A percentile compares a stretch with the other conserved stretches of the same genome.
Evolutionary conservation across 2,329 filamentous ascomycete species (phyloP).

Genomic region (Ploettnerulaceae sp.): DNA sequence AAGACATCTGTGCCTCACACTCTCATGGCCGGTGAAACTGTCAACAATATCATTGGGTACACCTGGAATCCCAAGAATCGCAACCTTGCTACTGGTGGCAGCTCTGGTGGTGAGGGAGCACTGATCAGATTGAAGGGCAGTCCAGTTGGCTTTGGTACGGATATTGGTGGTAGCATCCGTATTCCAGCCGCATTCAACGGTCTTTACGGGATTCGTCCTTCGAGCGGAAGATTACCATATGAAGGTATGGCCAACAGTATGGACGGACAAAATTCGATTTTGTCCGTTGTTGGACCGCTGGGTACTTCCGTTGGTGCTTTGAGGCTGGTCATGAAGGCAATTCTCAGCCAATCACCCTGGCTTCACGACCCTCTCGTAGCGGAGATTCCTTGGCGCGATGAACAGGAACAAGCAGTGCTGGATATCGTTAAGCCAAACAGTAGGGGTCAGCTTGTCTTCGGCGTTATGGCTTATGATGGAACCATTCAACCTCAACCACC

Average conservation of each 20-base stretch:
- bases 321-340: constrained; percentile 48
- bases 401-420: constrained; percentile 34
- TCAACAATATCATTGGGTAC: constrained; percentile 41
- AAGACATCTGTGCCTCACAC: constrained; percentile 40
- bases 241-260: constrained; percentile 56
- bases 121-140: constrained; percentile 32
- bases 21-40: constrained; percentile 39
- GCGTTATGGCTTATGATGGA: constrained; percentile 48
- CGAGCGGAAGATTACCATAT: constrained; percentile 40
- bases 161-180: constrained; percentile 33
- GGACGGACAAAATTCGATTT: constrained; percentile 55
- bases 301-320: constrained; percentile 51
- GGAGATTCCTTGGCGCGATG: constrained; percentile 60
- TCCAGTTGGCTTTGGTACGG: constrained; percentile 33
- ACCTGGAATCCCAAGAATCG: constrained; percentile 34
- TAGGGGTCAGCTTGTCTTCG: constrained; percentile 46
- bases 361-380: constrained; percentile 58
- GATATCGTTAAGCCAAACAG: constrained; percentile 38
- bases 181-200: constrained; percentile 38
- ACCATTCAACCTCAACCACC: constrained; percentile 51
- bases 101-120: constrained; percentile 34
- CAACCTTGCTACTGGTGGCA: constrained; percentile 29
- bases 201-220: constrained; percentile 38
- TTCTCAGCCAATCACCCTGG: constrained; percentile 60
- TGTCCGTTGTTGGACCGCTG: constrained; percentile 60